Evolutionary conservation across 2,329 filamentous ascomycete genomes (phyloP).

Genomic region (Sporothrix variecibatus): DNA sequence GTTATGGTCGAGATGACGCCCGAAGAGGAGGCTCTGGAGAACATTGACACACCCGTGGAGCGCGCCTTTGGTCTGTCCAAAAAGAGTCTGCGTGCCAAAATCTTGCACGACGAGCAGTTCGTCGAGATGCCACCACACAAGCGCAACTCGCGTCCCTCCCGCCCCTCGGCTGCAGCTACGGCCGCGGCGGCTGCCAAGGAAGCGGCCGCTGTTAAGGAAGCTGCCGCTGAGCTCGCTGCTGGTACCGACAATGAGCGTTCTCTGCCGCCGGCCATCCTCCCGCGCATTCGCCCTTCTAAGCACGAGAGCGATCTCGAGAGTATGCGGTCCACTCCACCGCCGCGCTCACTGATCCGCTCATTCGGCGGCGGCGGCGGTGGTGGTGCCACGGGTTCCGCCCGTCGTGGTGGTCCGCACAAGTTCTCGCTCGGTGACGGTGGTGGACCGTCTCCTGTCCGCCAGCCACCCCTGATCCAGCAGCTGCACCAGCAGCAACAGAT

Average conservation of each 20-base stretch:
- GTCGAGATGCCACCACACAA: constrained; percentile 63
- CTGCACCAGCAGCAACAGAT: constrained; percentile 36
- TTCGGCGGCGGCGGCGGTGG: constrained; percentile 48
- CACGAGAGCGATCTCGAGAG: constrained; percentile 59
- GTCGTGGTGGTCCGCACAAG: constrained; percentile 56
- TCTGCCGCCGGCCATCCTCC: constrained; percentile 55
- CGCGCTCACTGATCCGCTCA: constrained; percentile 43
- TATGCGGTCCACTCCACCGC: constrained; percentile 55
- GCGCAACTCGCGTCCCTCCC: constrained; percentile 48
- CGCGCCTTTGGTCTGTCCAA: constrained; percentile 71
- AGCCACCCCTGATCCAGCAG: constrained; percentile 34
- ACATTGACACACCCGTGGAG: constrained; percentile 72
- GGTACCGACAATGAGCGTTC: constrained; percentile 52
- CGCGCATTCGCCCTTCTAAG: constrained; percentile 63
- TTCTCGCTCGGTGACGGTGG: constrained; percentile 61
- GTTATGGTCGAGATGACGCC: constrained; percentile 64
- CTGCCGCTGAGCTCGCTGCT: constrained; percentile 28
- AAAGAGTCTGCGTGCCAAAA: constrained; percentile 71
- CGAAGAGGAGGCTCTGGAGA: constrained; percentile 68
- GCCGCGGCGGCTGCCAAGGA: constrained; percentile 32
- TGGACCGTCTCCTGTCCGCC: constrained; percentile 55
- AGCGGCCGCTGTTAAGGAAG: constrained; percentile 31
- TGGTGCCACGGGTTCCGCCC: constrained; percentile 46
- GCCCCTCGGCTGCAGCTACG: constrained; percentile 28
- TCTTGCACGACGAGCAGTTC: constrained; percentile 73